A percentile compares a stretch with the other conserved stretches of the same genome.
Conservation (phyloP, 306 rosid genomes). For the Vicia faba region DNA sequence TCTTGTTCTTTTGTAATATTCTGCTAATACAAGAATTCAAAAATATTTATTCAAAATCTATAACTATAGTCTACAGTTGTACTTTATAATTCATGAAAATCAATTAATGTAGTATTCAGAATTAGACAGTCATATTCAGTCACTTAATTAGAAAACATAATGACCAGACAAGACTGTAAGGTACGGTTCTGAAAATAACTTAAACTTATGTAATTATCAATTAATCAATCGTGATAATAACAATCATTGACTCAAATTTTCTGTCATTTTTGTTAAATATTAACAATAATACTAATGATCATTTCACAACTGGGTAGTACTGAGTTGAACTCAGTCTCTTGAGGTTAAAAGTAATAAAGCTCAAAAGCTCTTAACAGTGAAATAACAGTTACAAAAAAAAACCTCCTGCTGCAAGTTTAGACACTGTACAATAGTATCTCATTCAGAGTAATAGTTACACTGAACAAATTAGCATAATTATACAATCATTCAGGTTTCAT, state of each 20-base stretch:
- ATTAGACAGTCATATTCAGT: neutral
- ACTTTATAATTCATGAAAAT: neutral
- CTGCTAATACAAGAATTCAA: slow-evolving; percentile 28
- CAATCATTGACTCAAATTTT: no score
- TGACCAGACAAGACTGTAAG: neutral
- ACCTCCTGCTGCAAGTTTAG: neutral
- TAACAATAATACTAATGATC: no score
- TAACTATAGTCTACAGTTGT: neutral
- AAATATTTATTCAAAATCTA: neutral
- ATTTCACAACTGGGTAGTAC: no score
- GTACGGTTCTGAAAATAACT: neutral
- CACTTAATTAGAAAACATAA: neutral
- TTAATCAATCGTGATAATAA: neutral
- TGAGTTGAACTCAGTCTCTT: no score
- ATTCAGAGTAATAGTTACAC: neutral
- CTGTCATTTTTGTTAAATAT: no score
- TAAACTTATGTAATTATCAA: neutral
- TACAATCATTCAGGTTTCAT: neutral
- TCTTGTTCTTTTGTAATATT: slow-evolving; percentile 9
- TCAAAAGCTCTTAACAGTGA: no score
- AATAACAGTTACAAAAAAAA: neutral
- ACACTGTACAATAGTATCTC: neutral
- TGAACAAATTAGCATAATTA: neutral
- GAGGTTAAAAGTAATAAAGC: no score
- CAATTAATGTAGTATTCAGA: neutral